phyloP scores from a whole-genome alignment of 2,329 filamentous ascomycete genomes.

The Phyllosticta capitalensis region DNA sequence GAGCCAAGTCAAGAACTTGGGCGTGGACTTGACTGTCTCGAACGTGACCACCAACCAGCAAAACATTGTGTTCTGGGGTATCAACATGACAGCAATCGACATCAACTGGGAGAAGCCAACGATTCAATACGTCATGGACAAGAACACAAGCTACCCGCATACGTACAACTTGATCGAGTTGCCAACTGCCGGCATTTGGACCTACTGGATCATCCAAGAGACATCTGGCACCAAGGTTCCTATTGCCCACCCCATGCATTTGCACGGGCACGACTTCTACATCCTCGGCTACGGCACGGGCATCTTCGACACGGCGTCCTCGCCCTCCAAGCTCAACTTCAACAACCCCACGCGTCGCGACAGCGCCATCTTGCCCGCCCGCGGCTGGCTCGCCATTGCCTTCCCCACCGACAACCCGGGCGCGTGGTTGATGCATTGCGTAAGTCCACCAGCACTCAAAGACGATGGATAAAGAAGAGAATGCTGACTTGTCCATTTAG shows the following conservation, averaged over 20 bases:
- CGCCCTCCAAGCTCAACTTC: conserved; percentile 21
- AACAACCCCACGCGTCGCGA: conserved; percentile 24
- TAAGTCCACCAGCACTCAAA: conserved; percentile 9
- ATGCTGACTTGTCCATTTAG: too few species aligned
- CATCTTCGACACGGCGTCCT: conserved; percentile 18
- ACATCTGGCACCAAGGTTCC: conserved; percentile 19
- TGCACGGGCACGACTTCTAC: conserved; percentile 25
- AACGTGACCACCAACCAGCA: conserved; percentile 27
- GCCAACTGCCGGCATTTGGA: conserved; percentile 27
- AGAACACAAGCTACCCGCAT: conserved; percentile 32
- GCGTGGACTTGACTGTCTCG: conserved; percentile 22
- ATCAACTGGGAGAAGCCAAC: conserved; percentile 37
- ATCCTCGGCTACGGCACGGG: conserved; percentile 24
- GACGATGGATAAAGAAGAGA: neutral
- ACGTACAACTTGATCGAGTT: conserved; percentile 33
- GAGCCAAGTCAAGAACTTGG: conserved; percentile 22
- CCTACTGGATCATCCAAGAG: conserved; percentile 36
- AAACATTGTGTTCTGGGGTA: conserved; percentile 30
- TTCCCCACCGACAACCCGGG: conserved; percentile 43
- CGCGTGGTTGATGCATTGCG: conserved; percentile 21
- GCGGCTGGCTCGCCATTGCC: conserved; percentile 38
- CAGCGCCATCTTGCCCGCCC: conserved; percentile 19
- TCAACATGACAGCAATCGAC: conserved; percentile 34
- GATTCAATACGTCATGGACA: conserved; percentile 33
- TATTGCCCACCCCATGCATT: conserved; percentile 22